These are phyloP conservation scores for Wickerhamomyces chambardii DNA, from an alignment of 805 yeast genomes.

Conservation along the genomic window DNA sequence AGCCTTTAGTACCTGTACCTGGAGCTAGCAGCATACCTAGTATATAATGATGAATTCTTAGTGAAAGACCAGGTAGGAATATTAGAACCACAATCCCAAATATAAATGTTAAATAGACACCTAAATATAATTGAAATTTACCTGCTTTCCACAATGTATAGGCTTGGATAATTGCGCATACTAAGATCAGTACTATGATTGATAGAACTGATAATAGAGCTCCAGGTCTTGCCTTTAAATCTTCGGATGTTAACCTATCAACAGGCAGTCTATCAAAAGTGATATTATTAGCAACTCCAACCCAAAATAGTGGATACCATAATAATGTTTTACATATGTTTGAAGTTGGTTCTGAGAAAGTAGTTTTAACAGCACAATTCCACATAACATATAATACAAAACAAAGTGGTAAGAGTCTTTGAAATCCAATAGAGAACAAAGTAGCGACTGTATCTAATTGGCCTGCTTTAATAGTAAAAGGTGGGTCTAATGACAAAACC, in stretches of 20 bases:
- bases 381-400: constrained; percentile 68
- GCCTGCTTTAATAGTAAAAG: constrained; percentile 45
- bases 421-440: constrained; percentile 61
- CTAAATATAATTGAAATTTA: constrained; percentile 47
- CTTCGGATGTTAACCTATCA: constrained; percentile 69
- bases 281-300: constrained; percentile 76
- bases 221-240: constrained; percentile 70
- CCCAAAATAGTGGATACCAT: constrained; percentile 82
- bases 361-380: constrained; percentile 41
- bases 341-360: constrained; percentile 32
- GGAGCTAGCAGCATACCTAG: constrained; percentile 72
- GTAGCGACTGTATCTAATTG: constrained; percentile 46
- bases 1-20: constrained; percentile 72
- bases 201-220: constrained; percentile 54
- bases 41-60: constrained; percentile 78
- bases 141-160: constrained; percentile 75
- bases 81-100: constrained; percentile 35
- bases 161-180: constrained; percentile 66
- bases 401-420: constrained; percentile 66
- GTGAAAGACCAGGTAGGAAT: constrained; percentile 53
- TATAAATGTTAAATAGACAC: constrained; percentile 40
- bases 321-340: constrained; percentile 25
- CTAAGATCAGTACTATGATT: constrained; percentile 35
- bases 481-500: constrained; percentile 71
- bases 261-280: constrained; percentile 86